A percentile compares a stretch with the other conserved stretches of the same genome.
Evolutionary conservation across 2,329 filamentous ascomycete genomes (phyloP).

Genomic region (Nannizziopsis arthrosporioides): DNA sequence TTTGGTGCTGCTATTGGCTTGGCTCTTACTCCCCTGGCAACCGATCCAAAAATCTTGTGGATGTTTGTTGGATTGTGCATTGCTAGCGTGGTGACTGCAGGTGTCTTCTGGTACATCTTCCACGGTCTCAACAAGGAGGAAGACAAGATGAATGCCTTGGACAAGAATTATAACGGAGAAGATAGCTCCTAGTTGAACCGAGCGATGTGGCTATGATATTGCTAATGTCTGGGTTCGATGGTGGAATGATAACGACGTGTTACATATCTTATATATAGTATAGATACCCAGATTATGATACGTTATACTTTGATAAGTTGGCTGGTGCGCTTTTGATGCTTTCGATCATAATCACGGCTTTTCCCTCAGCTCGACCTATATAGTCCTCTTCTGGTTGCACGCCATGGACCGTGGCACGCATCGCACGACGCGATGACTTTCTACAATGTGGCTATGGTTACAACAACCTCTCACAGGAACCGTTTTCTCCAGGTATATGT

Average conservation of each 20-base stretch:
- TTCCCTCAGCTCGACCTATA: neutral
- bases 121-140: conserved; percentile 38
- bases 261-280: no score
- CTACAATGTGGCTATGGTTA: no score
- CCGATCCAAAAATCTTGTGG: conserved; percentile 55
- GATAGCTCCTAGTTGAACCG: neutral
- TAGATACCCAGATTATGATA: neutral
- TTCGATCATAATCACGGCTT: neutral
- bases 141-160: conserved; percentile 41
- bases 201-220: no score
- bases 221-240: no score
- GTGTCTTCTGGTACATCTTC: conserved; percentile 44
- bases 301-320: neutral
- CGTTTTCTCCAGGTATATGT: no score
- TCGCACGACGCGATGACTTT: no score
- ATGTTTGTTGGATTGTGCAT: conserved; percentile 50
- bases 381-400: no score
- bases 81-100: conserved; percentile 38
- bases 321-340: no score
- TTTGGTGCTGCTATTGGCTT: conserved; percentile 49
- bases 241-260: no score
- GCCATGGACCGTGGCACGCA: no score
- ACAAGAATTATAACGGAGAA: conserved; percentile 25
- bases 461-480: no score
- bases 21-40: conserved; percentile 48